phyloP scores from a whole-genome alignment of 108 stramenopile genomes.

The Fragilariopsis cylindrus region DNA sequence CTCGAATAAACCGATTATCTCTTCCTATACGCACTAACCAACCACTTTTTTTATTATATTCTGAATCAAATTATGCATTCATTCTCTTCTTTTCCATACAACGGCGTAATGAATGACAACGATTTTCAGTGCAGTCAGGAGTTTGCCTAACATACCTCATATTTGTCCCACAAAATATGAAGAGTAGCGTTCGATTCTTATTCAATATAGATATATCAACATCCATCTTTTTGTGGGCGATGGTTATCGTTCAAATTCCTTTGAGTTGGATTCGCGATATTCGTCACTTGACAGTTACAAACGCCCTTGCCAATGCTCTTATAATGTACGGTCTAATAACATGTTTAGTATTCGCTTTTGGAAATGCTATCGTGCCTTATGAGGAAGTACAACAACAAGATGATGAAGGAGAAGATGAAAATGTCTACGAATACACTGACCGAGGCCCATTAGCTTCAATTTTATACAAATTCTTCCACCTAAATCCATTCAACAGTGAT shows the following conservation, averaged over 20 bases:
- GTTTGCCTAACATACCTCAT: slow-evolving; percentile 60
- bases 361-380: not conserved
- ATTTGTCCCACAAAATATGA: slow-evolving; percentile 55
- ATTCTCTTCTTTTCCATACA: not conserved
- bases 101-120: not conserved
- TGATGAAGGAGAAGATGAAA: not conserved
- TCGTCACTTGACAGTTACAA: slow-evolving; percentile 45
- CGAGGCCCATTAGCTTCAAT: not conserved
- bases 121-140: slow-evolving; percentile 48
- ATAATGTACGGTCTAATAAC: slow-evolving; percentile 47
- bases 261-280: slow-evolving; percentile 53
- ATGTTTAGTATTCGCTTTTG: slow-evolving; percentile 43
- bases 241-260: slow-evolving; percentile 45
- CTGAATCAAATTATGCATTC: not conserved
- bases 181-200: slow-evolving; percentile 7
- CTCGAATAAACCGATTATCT: too few relatives aligned
- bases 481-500: slow-evolving; percentile 12
- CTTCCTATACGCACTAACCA: too few relatives aligned
- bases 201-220: slow-evolving; percentile 19
- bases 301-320: slow-evolving; percentile 47
- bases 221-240: slow-evolving; percentile 26
- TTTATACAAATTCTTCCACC: slow-evolving; percentile 17
- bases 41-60: not conserved
- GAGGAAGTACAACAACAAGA: not conserved
- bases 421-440: not conserved